Conservation (phyloP, 2,329 filamentous ascomycete species). For the Coleophoma crateriformis region DNA sequence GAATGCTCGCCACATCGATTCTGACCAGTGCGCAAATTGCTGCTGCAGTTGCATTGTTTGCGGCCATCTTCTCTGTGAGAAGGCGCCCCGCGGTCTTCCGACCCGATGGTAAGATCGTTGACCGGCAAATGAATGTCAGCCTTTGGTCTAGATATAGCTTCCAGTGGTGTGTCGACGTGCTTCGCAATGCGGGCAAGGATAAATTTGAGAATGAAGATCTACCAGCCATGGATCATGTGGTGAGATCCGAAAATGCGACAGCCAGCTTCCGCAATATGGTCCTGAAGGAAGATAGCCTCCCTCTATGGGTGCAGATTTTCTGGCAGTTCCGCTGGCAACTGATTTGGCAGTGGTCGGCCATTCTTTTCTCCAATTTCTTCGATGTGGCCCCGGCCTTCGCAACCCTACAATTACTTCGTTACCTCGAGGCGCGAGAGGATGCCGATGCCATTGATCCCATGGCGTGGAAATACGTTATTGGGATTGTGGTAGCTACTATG, state of each 20-base stretch:
- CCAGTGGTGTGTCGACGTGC: conserved; percentile 51
- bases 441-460: conserved; percentile 6
- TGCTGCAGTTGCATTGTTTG: conserved; percentile 3
- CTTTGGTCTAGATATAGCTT: conserved; percentile 58
- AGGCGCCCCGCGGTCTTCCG: conserved; percentile 61
- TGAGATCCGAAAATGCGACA: conserved; percentile 42
- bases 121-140: conserved; percentile 54
- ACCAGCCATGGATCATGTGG: conserved; percentile 49
- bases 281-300: conserved; percentile 30
- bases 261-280: conserved; percentile 41
- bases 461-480: conserved; percentile 14
- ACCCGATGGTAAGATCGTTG: conserved; percentile 49
- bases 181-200: conserved; percentile 50
- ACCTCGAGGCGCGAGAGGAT: conserved; percentile 11
- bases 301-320: conserved; percentile 53
- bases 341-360: conserved; percentile 41
- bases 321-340: conserved; percentile 49
- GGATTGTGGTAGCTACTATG: conserved; percentile 8
- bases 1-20: not conserved
- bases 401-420: conserved; percentile 14
- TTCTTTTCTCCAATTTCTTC: conserved; percentile 9
- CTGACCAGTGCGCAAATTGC: conserved; percentile 9
- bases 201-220: conserved; percentile 57
- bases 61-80: conserved; percentile 36
- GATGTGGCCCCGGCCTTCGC: conserved; percentile 11